Evolutionary conservation across 2,329 filamentous ascomycete species (phyloP).

Genomic region (Xylogone sp.): DNA sequence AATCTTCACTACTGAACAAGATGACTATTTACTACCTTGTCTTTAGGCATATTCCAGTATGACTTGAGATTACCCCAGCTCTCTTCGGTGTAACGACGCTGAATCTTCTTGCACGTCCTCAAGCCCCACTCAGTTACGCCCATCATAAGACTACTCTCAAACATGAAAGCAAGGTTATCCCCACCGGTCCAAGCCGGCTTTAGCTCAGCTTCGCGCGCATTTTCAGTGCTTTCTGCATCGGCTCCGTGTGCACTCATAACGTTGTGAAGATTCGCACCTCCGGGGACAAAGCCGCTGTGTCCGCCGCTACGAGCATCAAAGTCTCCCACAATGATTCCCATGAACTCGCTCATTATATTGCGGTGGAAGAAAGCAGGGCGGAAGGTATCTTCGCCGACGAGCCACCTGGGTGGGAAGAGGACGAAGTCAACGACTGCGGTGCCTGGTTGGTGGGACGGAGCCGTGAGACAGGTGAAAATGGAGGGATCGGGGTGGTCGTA

Average conservation of each 20-base stretch:
- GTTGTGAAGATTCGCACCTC: conserved; percentile 55
- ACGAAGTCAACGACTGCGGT: conserved; percentile 59
- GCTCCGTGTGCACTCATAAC: conserved; percentile 57
- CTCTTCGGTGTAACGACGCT: conserved; percentile 61
- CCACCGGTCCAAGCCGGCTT: conserved; percentile 49
- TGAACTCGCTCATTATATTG: conserved; percentile 59
- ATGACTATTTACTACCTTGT: too few species aligned
- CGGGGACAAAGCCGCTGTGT: conserved; percentile 55
- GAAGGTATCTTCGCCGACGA: conserved; percentile 53
- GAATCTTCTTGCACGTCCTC: conserved; percentile 61
- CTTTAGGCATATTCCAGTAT: too few species aligned
- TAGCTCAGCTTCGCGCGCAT: conserved; percentile 45
- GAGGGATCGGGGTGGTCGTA: conserved; percentile 70
- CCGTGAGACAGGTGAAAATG: conserved; percentile 65
- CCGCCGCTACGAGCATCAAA: conserved; percentile 52
- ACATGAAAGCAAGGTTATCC: conserved; percentile 58
- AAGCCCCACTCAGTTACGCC: conserved; percentile 68
- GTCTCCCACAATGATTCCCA: conserved; percentile 54
- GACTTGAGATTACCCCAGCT: too few species aligned
- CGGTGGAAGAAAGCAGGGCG: conserved; percentile 58
- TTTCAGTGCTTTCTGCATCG: conserved; percentile 48
- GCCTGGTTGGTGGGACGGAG: conserved; percentile 43
- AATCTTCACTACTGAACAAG: too few species aligned
- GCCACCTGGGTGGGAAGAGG: conserved; percentile 59
- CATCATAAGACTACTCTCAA: conserved; percentile 60